Evolutionary conservation across 306 rosid species (phyloP).

Genomic region (Vigna hirtella): DNA sequence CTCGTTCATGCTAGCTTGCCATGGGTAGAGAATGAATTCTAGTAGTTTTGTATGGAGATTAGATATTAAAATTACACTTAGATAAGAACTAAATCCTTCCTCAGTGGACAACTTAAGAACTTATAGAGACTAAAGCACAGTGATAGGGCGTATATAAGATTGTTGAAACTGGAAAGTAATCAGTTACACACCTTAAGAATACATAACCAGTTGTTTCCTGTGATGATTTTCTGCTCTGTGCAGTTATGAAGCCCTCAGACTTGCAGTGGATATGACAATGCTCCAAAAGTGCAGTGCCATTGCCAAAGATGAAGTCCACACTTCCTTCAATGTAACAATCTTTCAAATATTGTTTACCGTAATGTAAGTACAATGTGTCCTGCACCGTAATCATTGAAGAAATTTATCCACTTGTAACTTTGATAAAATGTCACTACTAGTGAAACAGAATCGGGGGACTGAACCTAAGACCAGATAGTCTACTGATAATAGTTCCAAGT

Average conservation of each 20-base stretch:
- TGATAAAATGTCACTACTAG: conserved; percentile 15
- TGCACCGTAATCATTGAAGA: conserved; percentile 47
- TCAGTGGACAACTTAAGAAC: conserved; percentile 24
- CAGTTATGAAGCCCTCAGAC: conserved; percentile 79
- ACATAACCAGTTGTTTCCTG: conserved; percentile 95
- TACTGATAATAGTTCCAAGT: conserved; percentile 1
- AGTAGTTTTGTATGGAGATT: too few relatives aligned
- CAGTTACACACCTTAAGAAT: conserved; percentile 75
- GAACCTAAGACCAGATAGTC: conserved; percentile 36
- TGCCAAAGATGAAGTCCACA: conserved; percentile 95
- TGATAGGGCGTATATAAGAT: conserved; percentile 39
- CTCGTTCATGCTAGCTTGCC: too few relatives aligned
- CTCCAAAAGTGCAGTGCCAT: conserved; percentile 96
- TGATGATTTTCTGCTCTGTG: conserved; percentile 91
- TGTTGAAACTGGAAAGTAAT: conserved; percentile 45
- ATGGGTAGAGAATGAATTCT: too few relatives aligned
- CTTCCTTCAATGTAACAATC: conserved; percentile 98
- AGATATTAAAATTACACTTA: too few relatives aligned
- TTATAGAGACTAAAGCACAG: conserved; percentile 21
- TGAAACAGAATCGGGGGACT: conserved; percentile 26
- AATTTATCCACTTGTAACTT: conserved; percentile 21
- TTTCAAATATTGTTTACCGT: conserved; percentile 91
- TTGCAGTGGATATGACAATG: conserved; percentile 96
- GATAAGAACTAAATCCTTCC: conserved; percentile 15
- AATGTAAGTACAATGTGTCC: conserved; percentile 92